phyloP scores from a whole-genome alignment of 2,329 filamentous ascomycete species.

The Neurospora sp. region DNA sequence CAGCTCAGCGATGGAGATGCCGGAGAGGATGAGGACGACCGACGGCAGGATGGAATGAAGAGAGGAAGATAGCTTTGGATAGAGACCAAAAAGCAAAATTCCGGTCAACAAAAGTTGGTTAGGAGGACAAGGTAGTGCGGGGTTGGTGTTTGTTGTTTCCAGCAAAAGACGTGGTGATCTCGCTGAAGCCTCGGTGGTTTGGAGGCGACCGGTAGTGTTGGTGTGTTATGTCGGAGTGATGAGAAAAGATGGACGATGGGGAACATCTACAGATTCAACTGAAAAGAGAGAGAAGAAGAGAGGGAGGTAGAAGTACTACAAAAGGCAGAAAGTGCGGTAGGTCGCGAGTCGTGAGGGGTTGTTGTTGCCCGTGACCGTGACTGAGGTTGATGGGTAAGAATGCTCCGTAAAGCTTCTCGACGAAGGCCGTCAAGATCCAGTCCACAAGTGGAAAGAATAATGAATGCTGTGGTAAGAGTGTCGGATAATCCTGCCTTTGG shows the following conservation, averaged over 20 bases:
- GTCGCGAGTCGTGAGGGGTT: neutral
- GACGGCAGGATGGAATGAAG: neutral
- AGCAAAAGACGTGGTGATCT: conserved; percentile 3
- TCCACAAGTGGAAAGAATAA: neutral
- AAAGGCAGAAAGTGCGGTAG: neutral
- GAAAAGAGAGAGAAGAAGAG: neutral
- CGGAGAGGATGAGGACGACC: neutral
- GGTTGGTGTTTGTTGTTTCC: neutral
- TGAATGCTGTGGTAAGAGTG: neutral
- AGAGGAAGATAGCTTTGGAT: conserved; percentile 1
- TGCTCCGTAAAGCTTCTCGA: neutral
- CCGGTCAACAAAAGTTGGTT: conserved; percentile 4
- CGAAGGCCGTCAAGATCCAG: neutral
- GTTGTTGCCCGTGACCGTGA: neutral
- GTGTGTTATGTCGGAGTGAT: neutral
- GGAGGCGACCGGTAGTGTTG: neutral
- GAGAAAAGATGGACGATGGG: conserved; percentile 9
- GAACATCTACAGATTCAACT: conserved; percentile 3
- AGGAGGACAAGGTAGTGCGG: neutral
- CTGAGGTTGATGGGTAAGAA: neutral
- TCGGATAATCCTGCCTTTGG: neutral
- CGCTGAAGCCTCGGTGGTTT: neutral
- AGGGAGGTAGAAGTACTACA: neutral
- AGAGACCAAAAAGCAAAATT: conserved; percentile 11
- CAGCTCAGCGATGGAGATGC: neutral